Base-by-base conservation (phyloP, 1,139 yeast species). In the Dujonia santamariae region DNA sequence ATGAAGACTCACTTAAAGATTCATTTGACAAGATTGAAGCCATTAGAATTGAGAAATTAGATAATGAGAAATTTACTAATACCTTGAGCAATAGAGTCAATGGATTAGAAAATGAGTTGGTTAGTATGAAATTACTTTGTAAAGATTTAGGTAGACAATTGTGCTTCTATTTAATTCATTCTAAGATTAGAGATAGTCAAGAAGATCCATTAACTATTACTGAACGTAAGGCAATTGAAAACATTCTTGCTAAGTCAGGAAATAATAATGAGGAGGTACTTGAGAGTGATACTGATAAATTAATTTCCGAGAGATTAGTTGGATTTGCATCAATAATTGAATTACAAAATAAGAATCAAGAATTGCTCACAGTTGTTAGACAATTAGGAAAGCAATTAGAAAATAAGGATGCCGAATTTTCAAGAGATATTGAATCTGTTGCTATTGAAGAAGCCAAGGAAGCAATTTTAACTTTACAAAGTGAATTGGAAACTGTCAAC, bases 81-180 rank as follows among this genome's bases (percentile, higher is more conserved):
- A 50, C 69, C 34, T 50, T 67, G 37, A 58, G 63, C 39, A 40
- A 56, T 2, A 48, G 47, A 34, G 39, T 56, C 19, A 40, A 45
- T 16, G 70, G 64, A 21, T 50, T 50, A 34, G 72, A 67, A 42
- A 55, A 54, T 37, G 74, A 75, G 41, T 58, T 72, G 7, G 56
- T 57, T 2, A 59, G 70, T 3, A 55, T 79, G 51, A 68, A 69
- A 37, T 75, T 72, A 43, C 78, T 84, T 44, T 75, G 82, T 34
- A 62, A 70, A 24, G 97, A 90, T 48, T 63, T 88, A 26, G 85
- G 94, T 7, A 75, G 82, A 28, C 97, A 92, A 54, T 73, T 92
- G 13, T 86, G 86, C 45, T 74, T 72, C 37, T 67, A 87, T 32
- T 66, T 90, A 34, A 74, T 83, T 9, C 90, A 86, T 50, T 67